Percentiles rank a stretch among this genome's conserved stretches.
phyloP scores from a whole-genome alignment of 2,329 filamentous ascomycete species.

The Acarospora socialis region DNA sequence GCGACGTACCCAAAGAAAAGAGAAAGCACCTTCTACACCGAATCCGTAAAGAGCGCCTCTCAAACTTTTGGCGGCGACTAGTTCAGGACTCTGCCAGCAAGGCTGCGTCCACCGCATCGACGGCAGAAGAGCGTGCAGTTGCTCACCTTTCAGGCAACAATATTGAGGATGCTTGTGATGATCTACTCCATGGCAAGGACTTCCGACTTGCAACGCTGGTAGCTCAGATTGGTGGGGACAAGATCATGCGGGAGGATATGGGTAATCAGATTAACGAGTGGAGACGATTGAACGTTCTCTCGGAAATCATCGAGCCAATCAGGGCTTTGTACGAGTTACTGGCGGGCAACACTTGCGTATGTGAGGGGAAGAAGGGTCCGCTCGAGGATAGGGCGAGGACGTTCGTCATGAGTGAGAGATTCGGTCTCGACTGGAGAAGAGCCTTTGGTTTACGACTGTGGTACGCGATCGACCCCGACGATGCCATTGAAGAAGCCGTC shows the following conservation, averaged over 20 bases:
- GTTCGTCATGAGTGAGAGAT: slow-evolving; percentile 71
- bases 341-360: slow-evolving; percentile 72
- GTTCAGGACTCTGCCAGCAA: slow-evolving; percentile 46
- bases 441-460: slow-evolving; percentile 83
- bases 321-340: slow-evolving; percentile 82
- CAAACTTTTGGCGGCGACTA: slow-evolving; percentile 26
- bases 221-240: slow-evolving; percentile 63
- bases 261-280: slow-evolving; percentile 68
- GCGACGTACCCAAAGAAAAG: slow-evolving; percentile 26
- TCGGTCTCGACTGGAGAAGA: slow-evolving; percentile 83
- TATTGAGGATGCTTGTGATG: slow-evolving; percentile 67
- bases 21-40: slow-evolving; percentile 27
- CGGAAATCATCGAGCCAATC: slow-evolving; percentile 73
- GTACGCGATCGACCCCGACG: slow-evolving; percentile 60
- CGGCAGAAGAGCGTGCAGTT: slow-evolving; percentile 70
- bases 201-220: slow-evolving; percentile 75
- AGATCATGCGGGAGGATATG: slow-evolving; percentile 58
- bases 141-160: slow-evolving; percentile 65
- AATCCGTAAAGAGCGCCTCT: slow-evolving; percentile 34
- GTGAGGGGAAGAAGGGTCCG: slow-evolving; percentile 61
- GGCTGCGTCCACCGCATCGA: slow-evolving; percentile 43
- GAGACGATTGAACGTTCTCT: slow-evolving; percentile 67
- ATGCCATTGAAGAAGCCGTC: slow-evolving; percentile 60
- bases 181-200: slow-evolving; percentile 60
- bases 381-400: slow-evolving; percentile 67